These are phyloP conservation scores for Pseudofabraea citricarpa DNA, from an alignment of 2,329 filamentous ascomycete genomes.

Conservation along the genomic window DNA sequence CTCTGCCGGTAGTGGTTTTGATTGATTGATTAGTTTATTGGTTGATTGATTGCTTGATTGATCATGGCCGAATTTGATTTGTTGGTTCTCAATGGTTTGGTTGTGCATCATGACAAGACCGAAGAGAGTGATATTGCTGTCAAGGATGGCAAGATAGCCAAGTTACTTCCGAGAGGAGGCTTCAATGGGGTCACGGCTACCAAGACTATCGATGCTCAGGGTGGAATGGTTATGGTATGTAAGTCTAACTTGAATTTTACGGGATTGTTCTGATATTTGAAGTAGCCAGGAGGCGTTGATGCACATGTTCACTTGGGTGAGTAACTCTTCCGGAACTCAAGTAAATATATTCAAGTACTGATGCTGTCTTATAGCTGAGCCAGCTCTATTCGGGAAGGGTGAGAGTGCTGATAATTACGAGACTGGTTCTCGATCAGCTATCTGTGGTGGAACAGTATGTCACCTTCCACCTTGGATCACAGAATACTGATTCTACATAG, in stretches of 20 bases:
- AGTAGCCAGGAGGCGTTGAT: constrained; percentile 36
- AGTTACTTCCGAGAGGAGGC: constrained; percentile 28
- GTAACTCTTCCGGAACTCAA: too few relatives aligned
- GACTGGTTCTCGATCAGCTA: constrained; percentile 35
- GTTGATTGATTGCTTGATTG: too few relatives aligned
- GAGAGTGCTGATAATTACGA: constrained; percentile 23
- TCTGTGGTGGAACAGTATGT: constrained; percentile 38
- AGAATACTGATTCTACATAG: background rate
- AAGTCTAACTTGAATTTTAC: background rate
- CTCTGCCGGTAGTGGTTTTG: too few relatives aligned
- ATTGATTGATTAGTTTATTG: too few relatives aligned
- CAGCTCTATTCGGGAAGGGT: constrained; percentile 35
- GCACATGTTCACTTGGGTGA: constrained; percentile 37
- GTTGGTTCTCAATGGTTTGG: constrained; percentile 36
- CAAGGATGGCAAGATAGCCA: constrained; percentile 35
- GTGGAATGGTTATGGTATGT: constrained; percentile 37
- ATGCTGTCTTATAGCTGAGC: constrained; percentile 32
- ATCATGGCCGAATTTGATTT: constrained; percentile 29
- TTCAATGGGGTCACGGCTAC: constrained; percentile 25
- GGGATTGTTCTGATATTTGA: background rate
- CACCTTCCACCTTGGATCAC: background rate
- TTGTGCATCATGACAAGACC: constrained; percentile 34
- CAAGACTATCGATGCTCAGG: constrained; percentile 34
- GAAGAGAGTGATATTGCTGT: constrained; percentile 37
- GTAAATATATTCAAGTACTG: too few relatives aligned